A percentile compares a stretch with the other conserved stretches of the same genome.
These are phyloP conservation scores for Aspergillus cavernicola DNA, from an alignment of 495 filamentous ascomycete genomes.

Conservation along the genomic window DNA sequence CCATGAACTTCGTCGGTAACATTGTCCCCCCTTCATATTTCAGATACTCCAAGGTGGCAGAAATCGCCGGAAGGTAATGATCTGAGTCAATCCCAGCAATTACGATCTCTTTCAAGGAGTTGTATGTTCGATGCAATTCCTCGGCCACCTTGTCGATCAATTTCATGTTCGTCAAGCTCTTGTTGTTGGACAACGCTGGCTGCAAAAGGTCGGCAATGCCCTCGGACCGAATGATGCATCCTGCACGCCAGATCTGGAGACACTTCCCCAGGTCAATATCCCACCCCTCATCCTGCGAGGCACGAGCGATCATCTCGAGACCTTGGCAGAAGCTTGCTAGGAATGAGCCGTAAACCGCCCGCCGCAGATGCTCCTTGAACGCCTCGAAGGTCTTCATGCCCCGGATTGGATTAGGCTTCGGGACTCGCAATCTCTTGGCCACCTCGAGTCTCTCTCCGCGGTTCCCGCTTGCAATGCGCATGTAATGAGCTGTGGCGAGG, in stretches of 20 bases:
- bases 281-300: slow-evolving; percentile 61
- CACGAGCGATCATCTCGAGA: slow-evolving; percentile 60
- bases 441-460: slow-evolving; percentile 25
- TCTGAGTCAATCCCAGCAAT: slow-evolving; percentile 56
- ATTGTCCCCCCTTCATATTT: slow-evolving; percentile 58
- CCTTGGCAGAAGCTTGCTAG: slow-evolving; percentile 64
- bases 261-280: slow-evolving; percentile 55
- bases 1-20: slow-evolving; percentile 67
- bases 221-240: slow-evolving; percentile 72
- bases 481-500: slow-evolving; percentile 58
- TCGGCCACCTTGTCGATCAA: slow-evolving; percentile 48
- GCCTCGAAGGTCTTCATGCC: slow-evolving; percentile 37
- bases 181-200: slow-evolving; percentile 27
- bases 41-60: slow-evolving; percentile 64
- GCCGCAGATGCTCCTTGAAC: slow-evolving; percentile 57
- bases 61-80: slow-evolving; percentile 60
- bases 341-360: slow-evolving; percentile 61
- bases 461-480: slow-evolving; percentile 64
- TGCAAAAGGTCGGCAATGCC: slow-evolving; percentile 59
- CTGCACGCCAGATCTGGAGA: slow-evolving; percentile 66
- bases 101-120: slow-evolving; percentile 55
- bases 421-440: slow-evolving; percentile 41
- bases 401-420: slow-evolving; percentile 39
- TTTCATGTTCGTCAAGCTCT: slow-evolving; percentile 35
- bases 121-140: slow-evolving; percentile 51